phyloP scores from a whole-genome alignment of 2,329 filamentous ascomycete species.

The Neofusicoccum laricinum region DNA sequence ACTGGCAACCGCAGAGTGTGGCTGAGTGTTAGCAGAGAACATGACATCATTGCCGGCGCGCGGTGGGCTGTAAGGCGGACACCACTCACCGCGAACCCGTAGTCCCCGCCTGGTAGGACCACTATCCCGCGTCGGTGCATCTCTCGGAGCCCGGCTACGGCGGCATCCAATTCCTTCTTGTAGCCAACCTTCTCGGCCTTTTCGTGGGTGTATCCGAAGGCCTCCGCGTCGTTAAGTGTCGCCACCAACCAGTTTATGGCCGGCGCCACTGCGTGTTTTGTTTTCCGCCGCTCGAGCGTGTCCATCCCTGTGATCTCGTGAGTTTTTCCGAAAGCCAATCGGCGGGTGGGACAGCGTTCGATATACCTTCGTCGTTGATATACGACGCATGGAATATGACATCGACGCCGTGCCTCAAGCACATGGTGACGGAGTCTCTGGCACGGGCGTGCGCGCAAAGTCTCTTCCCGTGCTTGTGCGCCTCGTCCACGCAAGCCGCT shows the following conservation, averaged over 20 bases:
- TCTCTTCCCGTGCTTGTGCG: constrained; percentile 38
- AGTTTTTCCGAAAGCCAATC: too few relatives aligned
- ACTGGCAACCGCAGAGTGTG: constrained; percentile 42
- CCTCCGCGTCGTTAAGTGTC: constrained; percentile 38
- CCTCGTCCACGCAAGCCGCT: constrained; percentile 48
- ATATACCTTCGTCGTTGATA: constrained; percentile 31
- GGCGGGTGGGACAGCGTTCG: constrained; percentile 22
- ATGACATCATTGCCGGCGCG: background rate
- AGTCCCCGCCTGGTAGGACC: constrained; percentile 42
- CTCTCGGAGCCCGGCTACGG: constrained; percentile 40
- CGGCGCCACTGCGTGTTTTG: constrained; percentile 41
- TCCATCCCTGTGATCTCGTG: constrained; percentile 27
- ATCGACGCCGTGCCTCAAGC: constrained; percentile 44
- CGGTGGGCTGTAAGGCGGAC: background rate
- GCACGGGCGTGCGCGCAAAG: constrained; percentile 45
- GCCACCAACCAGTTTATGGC: constrained; percentile 45
- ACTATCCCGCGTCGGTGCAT: constrained; percentile 47
- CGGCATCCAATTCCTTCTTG: constrained; percentile 41
- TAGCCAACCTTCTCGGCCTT: constrained; percentile 47
- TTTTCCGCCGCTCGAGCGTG: constrained; percentile 40
- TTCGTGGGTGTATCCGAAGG: constrained; percentile 43
- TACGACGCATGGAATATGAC: constrained; percentile 49
- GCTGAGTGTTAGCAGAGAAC: constrained; percentile 13
- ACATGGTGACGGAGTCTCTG: constrained; percentile 44
- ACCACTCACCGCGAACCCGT: background rate